These are phyloP conservation scores for Clathrospora elynae DNA, from an alignment of 2,329 filamentous ascomycete genomes.

Conservation along the genomic window DNA sequence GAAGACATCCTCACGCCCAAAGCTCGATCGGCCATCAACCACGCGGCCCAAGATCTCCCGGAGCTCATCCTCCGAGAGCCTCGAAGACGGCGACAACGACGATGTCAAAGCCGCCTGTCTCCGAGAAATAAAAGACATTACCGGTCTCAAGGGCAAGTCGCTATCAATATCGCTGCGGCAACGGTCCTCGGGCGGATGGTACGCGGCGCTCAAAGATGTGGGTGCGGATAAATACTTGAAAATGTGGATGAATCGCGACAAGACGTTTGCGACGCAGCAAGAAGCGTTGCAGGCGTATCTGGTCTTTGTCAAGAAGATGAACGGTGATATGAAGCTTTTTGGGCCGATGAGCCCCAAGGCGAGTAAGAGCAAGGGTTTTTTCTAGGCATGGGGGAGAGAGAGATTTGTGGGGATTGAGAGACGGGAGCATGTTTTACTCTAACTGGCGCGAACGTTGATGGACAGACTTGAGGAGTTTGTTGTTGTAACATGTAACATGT, in stretches of 20 bases:
- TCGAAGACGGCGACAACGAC: constrained; percentile 6
- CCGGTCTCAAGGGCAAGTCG: constrained; percentile 29
- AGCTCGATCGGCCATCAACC: constrained; percentile 7
- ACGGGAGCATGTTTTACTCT: too few relatives aligned
- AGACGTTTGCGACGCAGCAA: constrained; percentile 27
- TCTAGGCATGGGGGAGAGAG: background rate
- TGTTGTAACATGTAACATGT: too few relatives aligned
- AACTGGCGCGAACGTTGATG: too few relatives aligned
- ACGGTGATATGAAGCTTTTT: constrained; percentile 29
- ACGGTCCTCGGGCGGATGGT: constrained; percentile 30
- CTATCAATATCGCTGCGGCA: constrained; percentile 30
- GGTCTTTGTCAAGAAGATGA: constrained; percentile 33
- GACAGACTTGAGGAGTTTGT: too few relatives aligned
- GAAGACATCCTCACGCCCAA: constrained; percentile 8
- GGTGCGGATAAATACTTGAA: constrained; percentile 37
- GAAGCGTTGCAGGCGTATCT: constrained; percentile 35
- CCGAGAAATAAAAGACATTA: constrained; percentile 24
- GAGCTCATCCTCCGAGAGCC: constrained; percentile 5
- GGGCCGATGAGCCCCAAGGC: constrained; percentile 21
- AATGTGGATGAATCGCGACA: constrained; percentile 39
- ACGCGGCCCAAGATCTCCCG: constrained; percentile 12
- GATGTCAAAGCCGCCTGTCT: constrained; percentile 14
- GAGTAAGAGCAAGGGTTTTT: constrained; percentile 14
- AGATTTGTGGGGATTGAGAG: too few relatives aligned
- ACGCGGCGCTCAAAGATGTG: constrained; percentile 34